These are phyloP conservation scores for Leccinum aurantiacum DNA, from an alignment of 768 basidiomycete species.

Conservation along the genomic window DNA sequence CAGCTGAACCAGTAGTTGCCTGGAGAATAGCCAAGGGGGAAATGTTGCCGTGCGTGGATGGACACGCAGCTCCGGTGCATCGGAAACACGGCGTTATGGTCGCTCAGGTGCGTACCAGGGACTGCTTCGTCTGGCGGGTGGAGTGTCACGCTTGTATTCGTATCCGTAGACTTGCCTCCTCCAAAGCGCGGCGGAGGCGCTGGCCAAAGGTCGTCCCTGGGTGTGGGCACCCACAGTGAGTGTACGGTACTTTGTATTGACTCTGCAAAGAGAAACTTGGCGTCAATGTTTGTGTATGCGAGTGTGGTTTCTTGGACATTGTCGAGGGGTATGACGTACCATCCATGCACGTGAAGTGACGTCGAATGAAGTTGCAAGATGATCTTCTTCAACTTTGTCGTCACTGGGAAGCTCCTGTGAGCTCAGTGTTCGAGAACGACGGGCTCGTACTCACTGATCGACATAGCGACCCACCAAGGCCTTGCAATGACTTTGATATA, in stretches of 20 bases:
- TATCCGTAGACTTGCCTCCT: constrained; percentile 3
- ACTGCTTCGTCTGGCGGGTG: constrained; percentile 36
- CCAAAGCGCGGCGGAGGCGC: constrained; percentile 35
- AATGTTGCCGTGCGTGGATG: neutral
- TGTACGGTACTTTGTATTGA: constrained; percentile 53
- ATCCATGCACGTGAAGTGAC: constrained; percentile 50
- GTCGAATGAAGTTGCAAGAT: constrained; percentile 48
- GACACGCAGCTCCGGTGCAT: constrained; percentile 18
- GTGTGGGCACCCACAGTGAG: constrained; percentile 56
- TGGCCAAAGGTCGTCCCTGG: constrained; percentile 45
- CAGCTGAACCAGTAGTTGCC: too few relatives aligned
- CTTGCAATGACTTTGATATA: constrained; percentile 44
- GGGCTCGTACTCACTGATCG: too few relatives aligned
- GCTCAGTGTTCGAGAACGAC: too few relatives aligned
- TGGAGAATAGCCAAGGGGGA: too few relatives aligned
- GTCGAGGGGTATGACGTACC: constrained; percentile 26
- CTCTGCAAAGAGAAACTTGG: constrained; percentile 23
- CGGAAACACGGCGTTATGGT: constrained; percentile 48
- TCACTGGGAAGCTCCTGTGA: constrained; percentile 36
- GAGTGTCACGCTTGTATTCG: constrained; percentile 21
- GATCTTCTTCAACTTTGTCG: constrained; percentile 49
- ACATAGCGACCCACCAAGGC: too few relatives aligned
- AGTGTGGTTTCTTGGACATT: neutral
- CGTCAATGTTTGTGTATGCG: neutral
- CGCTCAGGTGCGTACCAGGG: constrained; percentile 51